Evolutionary conservation across 768 basidiomycete genomes (phyloP).

Genomic region (Tephrocybe sp.): DNA sequence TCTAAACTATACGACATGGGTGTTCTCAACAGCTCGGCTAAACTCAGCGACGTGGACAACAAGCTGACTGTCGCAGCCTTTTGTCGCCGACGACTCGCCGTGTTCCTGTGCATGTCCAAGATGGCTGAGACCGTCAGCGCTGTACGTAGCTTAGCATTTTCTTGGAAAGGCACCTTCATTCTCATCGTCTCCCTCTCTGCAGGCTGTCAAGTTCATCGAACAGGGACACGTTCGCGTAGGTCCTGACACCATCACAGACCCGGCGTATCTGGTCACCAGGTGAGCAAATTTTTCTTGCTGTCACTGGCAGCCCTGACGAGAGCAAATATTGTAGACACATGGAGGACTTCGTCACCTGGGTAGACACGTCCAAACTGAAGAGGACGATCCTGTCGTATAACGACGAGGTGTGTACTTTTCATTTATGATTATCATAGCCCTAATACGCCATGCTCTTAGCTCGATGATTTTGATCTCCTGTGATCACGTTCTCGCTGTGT

Average conservation of each 20-base stretch:
- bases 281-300: conserved; percentile 25
- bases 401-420: conserved; percentile 83
- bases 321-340: conserved; percentile 61
- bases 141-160: conserved; percentile 46
- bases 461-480: conserved; percentile 92
- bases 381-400: conserved; percentile 95
- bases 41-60: conserved; percentile 94
- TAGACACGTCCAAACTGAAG: conserved; percentile 96
- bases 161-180: no score
- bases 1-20: conserved; percentile 98
- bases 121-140: conserved; percentile 97
- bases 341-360: conserved; percentile 99
- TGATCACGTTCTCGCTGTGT: conserved; percentile 28
- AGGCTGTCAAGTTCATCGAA: conserved; percentile 97
- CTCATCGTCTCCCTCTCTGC: conserved; percentile 7
- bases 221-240: conserved; percentile 98
- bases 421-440: no score
- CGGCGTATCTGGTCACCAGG: conserved; percentile 93
- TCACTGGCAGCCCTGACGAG: not conserved
- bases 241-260: conserved; percentile 93
- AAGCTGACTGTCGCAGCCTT: conserved; percentile 96
- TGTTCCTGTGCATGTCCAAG: conserved; percentile 88
- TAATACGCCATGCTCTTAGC: conserved; percentile 46
- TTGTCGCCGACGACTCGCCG: conserved; percentile 88
- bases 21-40: conserved; percentile 80